These are phyloP conservation scores for Aspergillus olivimuriae DNA, from an alignment of 495 filamentous ascomycete genomes.

Conservation along the genomic window DNA sequence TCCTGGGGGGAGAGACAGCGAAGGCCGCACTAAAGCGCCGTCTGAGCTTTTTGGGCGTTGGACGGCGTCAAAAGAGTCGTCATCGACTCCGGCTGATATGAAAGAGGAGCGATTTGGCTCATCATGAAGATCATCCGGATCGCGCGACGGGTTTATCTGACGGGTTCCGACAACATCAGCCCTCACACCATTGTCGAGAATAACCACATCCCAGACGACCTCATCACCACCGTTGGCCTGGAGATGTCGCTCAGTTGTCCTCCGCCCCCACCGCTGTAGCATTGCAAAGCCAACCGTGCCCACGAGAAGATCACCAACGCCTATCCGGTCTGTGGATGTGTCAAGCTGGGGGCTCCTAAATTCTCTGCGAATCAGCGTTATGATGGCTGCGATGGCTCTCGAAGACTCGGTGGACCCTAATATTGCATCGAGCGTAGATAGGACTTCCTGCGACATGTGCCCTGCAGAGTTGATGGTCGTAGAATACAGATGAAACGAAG, in stretches of 20 bases:
- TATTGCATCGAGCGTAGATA: constrained; percentile 65
- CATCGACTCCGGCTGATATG: constrained; percentile 32
- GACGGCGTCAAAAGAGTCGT: constrained; percentile 42
- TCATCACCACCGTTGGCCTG: constrained; percentile 51
- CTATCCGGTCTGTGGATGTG: constrained; percentile 52
- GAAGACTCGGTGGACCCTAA: constrained; percentile 75
- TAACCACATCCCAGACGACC: constrained; percentile 73
- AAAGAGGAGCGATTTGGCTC: constrained; percentile 27
- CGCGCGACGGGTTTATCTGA: constrained; percentile 21
- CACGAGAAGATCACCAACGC: constrained; percentile 58
- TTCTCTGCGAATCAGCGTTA: constrained; percentile 65
- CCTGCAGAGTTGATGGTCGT: constrained; percentile 55
- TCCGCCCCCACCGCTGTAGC: constrained; percentile 61
- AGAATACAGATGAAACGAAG: constrained; percentile 64
- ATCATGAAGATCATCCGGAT: constrained; percentile 11
- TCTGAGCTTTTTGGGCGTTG: constrained; percentile 29
- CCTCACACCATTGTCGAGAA: constrained; percentile 55
- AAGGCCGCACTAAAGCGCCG: constrained; percentile 14
- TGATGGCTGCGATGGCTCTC: constrained; percentile 72
- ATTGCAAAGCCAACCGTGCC: constrained; percentile 67
- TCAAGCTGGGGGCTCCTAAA: constrained; percentile 58
- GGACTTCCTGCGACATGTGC: constrained; percentile 57
- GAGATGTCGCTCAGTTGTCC: constrained; percentile 49
- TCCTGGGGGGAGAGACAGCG: constrained; percentile 25
- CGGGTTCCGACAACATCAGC: constrained; percentile 51